Evolutionary conservation across 208 protist genomes (phyloP).

Genomic region (Herpetomonas samuelpessoai): DNA sequence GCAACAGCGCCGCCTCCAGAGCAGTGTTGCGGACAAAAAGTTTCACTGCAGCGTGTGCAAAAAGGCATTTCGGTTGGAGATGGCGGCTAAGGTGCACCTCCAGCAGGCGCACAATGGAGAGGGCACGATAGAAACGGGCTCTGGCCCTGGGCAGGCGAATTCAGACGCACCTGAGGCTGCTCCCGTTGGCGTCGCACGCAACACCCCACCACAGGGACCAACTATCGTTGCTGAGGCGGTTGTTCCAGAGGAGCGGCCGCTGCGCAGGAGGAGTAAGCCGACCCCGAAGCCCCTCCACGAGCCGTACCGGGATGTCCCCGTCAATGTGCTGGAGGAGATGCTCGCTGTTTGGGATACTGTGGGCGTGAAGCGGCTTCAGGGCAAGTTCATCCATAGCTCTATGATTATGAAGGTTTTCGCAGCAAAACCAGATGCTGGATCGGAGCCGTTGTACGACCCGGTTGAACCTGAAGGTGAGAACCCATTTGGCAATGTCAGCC

Average conservation of each 20-base stretch:
- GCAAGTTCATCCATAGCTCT: constrained; percentile 82
- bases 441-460: constrained; percentile 42
- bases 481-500: constrained; percentile 26
- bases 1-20: constrained; percentile 27
- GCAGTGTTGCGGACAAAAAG: constrained; percentile 53
- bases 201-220: constrained; percentile 23
- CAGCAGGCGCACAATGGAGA: constrained; percentile 81
- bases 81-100: constrained; percentile 85
- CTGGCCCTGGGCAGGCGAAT: constrained; percentile 48
- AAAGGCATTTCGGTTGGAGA: constrained; percentile 85
- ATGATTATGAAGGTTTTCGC: constrained; percentile 90
- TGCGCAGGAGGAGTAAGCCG: constrained; percentile 41
- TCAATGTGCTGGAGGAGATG: constrained; percentile 63
- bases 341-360: constrained; percentile 79
- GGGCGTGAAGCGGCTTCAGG: constrained; percentile 62
- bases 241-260: constrained; percentile 28
- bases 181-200: constrained; percentile 4
- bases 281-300: constrained; percentile 83
- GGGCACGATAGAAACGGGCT: constrained; percentile 54
- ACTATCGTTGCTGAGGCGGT: constrained; percentile 13
- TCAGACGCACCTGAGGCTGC: neutral
- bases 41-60: constrained; percentile 89
- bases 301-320: constrained; percentile 57
- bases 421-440: constrained; percentile 35
- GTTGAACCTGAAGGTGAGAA: constrained; percentile 47